Conservation (phyloP, 331 rosid species). For the Saraca asoca region DNA sequence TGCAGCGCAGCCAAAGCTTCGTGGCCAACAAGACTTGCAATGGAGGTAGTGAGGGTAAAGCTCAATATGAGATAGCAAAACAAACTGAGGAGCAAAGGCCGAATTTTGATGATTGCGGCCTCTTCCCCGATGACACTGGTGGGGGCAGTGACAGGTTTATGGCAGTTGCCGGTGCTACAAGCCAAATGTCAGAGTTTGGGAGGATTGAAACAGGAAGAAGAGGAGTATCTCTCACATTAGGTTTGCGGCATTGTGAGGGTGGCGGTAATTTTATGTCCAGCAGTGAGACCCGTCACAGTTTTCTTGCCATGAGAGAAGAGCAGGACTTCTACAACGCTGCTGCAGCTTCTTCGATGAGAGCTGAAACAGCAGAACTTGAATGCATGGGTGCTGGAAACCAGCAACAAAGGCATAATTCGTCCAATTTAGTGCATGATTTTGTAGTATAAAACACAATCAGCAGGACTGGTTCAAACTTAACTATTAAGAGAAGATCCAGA, state of each 20-base stretch:
- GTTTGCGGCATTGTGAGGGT: constrained; percentile 76
- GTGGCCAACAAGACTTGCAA: constrained; percentile 49
- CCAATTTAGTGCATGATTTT: constrained; percentile 65
- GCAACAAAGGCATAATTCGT: constrained; percentile 42
- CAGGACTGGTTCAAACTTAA: too few species aligned
- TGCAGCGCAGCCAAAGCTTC: constrained; percentile 55
- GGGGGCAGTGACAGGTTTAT: constrained; percentile 48
- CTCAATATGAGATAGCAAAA: constrained; percentile 42
- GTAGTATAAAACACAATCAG: constrained; percentile 47
- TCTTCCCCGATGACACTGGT: constrained; percentile 42
- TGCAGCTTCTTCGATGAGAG: constrained; percentile 49
- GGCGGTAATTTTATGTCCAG: constrained; percentile 50
- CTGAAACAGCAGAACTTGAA: constrained; percentile 59
- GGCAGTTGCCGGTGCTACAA: constrained; percentile 49
- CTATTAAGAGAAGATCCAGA: too few species aligned
- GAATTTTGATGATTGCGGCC: constrained; percentile 46
- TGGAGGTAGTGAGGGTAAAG: constrained; percentile 40
- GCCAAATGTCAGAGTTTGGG: constrained; percentile 65
- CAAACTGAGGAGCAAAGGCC: constrained; percentile 52
- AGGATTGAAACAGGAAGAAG: constrained; percentile 54
- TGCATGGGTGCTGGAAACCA: constrained; percentile 51
- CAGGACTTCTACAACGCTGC: constrained; percentile 48
- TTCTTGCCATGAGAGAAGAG: constrained; percentile 61
- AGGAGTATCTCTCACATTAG: constrained; percentile 73
- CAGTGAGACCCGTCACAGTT: constrained; percentile 44